Conservation (phyloP, 2,329 filamentous ascomycete genomes). For the Ophiostoma himal-ulmi region DNA sequence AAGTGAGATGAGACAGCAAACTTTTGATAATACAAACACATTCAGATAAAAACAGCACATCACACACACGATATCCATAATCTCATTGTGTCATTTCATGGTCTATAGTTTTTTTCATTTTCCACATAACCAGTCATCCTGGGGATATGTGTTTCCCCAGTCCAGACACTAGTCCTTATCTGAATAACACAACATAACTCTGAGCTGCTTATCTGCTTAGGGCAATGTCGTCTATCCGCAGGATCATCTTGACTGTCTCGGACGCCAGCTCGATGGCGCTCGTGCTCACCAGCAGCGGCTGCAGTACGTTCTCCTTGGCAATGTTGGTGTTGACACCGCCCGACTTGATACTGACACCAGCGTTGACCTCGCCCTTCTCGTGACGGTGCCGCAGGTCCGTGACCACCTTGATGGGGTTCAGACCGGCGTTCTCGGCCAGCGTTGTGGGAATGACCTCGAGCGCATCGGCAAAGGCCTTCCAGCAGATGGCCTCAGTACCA, state of each 20-base stretch:
- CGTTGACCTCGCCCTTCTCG: conserved; percentile 90
- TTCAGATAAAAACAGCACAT: background rate
- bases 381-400: conserved; percentile 92
- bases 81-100: background rate
- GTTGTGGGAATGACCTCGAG: conserved; percentile 97
- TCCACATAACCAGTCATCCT: background rate
- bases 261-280: conserved; percentile 95
- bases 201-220: conserved; percentile 47
- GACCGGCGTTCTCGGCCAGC: conserved; percentile 89
- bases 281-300: conserved; percentile 92
- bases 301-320: conserved; percentile 91
- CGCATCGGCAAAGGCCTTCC: conserved; percentile 97
- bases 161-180: background rate
- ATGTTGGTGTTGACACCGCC: conserved; percentile 97
- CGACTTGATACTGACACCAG: conserved; percentile 96
- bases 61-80: background rate
- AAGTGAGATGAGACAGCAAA: background rate
- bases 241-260: conserved; percentile 95
- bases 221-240: conserved; percentile 62
- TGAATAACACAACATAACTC: background rate
- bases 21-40: no score
- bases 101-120: conserved; percentile 13
- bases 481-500: conserved; percentile 95
- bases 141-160: background rate
- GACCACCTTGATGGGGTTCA: conserved; percentile 98